Conservation (phyloP, 1,284 basidiomycete species). For the Thelephora terrestris region DNA sequence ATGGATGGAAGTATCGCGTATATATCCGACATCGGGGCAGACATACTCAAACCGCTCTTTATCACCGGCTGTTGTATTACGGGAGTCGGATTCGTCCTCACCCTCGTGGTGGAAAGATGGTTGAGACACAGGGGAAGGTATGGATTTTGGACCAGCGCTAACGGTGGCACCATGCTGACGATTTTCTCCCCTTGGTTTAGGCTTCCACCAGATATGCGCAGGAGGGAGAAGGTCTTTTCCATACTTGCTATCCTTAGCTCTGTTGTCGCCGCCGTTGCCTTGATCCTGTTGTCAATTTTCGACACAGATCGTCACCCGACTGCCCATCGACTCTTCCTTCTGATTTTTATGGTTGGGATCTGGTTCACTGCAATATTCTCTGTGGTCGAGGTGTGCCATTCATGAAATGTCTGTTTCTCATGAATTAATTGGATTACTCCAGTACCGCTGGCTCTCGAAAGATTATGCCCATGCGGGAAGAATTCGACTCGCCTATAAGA, state of each 20-base stretch:
- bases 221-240: conserved; percentile 42
- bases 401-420: neutral
- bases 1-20: conserved; percentile 50
- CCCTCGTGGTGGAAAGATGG: conserved; percentile 48
- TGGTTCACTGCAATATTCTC: conserved; percentile 63
- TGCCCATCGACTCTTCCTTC: conserved; percentile 47
- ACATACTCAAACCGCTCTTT: conserved; percentile 62
- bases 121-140: conserved; percentile 53
- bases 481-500: conserved; percentile 45
- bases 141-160: conserved; percentile 4
- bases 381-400: conserved; percentile 43
- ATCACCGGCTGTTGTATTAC: conserved; percentile 52
- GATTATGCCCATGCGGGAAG: conserved; percentile 36
- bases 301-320: conserved; percentile 46
- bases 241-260: conserved; percentile 34
- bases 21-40: conserved; percentile 67
- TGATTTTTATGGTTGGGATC: conserved; percentile 50
- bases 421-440: neutral
- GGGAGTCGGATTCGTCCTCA: conserved; percentile 47
- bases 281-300: conserved; percentile 49
- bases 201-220: conserved; percentile 46
- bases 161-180: conserved; percentile 6
- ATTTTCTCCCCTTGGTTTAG: conserved; percentile 21
- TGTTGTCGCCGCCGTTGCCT: conserved; percentile 7
- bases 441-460: conserved; percentile 58